Evolutionary conservation across 306 rosid species (phyloP), one percentile per base, ranked within the genome.

Genomic region (Hippophae gyantsensis): DNA sequence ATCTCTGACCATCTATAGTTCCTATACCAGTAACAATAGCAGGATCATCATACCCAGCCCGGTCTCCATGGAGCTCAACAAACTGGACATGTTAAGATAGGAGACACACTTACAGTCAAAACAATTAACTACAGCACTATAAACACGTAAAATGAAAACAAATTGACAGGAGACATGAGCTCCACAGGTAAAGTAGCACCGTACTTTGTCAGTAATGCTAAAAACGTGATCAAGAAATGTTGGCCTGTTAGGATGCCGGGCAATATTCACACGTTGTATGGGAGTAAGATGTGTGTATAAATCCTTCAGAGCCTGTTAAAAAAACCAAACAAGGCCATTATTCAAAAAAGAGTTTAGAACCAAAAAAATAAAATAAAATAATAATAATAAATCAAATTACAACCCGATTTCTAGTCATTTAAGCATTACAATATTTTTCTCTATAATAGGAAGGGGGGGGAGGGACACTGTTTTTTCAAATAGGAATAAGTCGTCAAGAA

Each of bases 241-340:
- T 23, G 99, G 99, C 80, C 99, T 75, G 88, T 88, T 82, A 65
- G 97, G 99, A 78, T 92, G 99, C 49, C 99, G 79, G 42, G 97
- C 99, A 59, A 92, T 80, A 68, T 61, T 47, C 78, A 88, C 82
- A 13, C 96, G 86, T 73, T 92, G 96, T 67, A 81, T 81, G 55
- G 99, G 99, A 67, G 89, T 75, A 64, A 88, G 76, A 76, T 61
- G 84, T 0, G 76, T 75, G 57, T 86, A 86, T 50, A 92, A 75
- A 72, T 78, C 84, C 83, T 73, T 72, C 52, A 85, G 67, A 70
- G 90, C 90, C 99, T 92, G 94, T 69, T 71, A 70, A 70, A 61
- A 66, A 60, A 65, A 70, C 67, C 6, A 9, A 46, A 45, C 62
- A 65, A 13, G 38, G 5, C 38, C 23, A 18, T 18, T 18, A 32